Base-by-base conservation (phyloP, 2,329 filamentous ascomycete genomes). In the Fusarium xyrophilum region DNA sequence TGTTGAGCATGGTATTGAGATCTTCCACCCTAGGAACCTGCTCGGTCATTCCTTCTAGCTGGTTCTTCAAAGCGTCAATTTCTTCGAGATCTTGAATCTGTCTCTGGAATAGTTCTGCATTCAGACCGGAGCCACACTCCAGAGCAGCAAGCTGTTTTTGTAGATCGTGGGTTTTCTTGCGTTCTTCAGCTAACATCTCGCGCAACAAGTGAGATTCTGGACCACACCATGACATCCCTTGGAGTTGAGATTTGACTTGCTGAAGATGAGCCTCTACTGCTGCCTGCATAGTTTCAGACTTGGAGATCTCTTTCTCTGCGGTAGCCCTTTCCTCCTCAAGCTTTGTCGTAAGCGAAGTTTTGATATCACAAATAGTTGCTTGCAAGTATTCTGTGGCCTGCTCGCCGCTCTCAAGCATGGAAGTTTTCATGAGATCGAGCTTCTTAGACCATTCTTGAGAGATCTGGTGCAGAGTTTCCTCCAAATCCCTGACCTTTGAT, bases 41-140 rank as follows among this genome's bases (percentile, higher is more conserved):
- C 9, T 67, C 54, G 30, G 72, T 67, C 25, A 78, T 60, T 8
- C 50, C 60, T 40, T 71, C 70, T 12, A 78, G 47, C 28, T 76
- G 70, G 32, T 36, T 40, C 54, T 72, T 74, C 35, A 77, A 38
- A 3, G 51, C 42, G 25, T 73, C 72, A 9, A 79, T 70, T 9
- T 67, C 60, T 42, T 70, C 33, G n/a, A 77, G 71, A 28, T 78
- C 76, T 25, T 69, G 68, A 21, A 55, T 61, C 73, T 76, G 78
- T 51, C 68, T 70, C 11, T 70, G 56, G 10, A 65, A 70, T 19
- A 78, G 65, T 21, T 66, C 44, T 19, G 63, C 50, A 10, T 60
- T 69, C 19, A 60, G 58, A 23, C 62, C 57, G 7, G 69, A 64
- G 47, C 74, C 63, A 14, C 48, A 36, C 44, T 78, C 70, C 19